Conservation (phyloP, 2,329 filamentous ascomycete genomes). For the Monilinia fructicola region DNA sequence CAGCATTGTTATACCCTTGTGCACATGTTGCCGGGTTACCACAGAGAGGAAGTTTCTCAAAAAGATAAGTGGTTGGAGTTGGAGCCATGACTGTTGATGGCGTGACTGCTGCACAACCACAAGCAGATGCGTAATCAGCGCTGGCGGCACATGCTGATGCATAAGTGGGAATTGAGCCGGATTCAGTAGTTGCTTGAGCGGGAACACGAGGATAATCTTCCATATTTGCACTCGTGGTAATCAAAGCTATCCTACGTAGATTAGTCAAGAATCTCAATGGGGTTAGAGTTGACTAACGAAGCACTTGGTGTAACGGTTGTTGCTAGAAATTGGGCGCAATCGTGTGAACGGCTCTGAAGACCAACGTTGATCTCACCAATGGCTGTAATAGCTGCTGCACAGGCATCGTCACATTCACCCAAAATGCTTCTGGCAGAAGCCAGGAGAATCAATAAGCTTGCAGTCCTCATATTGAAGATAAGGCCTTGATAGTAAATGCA, state of each 20-base stretch:
- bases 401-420: constrained; percentile 11
- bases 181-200: neutral
- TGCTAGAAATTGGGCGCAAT: constrained; percentile 11
- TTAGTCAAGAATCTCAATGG: neutral
- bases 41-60: constrained; percentile 17
- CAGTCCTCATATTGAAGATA: constrained; percentile 20
- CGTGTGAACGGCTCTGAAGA: constrained; percentile 18
- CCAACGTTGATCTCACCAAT: constrained; percentile 18
- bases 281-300: constrained; percentile 10
- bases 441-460: constrained; percentile 18
- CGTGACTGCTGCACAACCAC: constrained; percentile 12
- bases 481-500: neutral
- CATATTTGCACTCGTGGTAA: constrained; percentile 17
- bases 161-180: constrained; percentile 13
- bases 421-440: constrained; percentile 1
- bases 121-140: constrained; percentile 18
- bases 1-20: neutral
- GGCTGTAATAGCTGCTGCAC: constrained; percentile 18
- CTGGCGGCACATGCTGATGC: constrained; percentile 16
- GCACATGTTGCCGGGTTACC: constrained; percentile 8
- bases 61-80: constrained; percentile 12
- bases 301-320: constrained; percentile 18
- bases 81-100: neutral
- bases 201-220: constrained; percentile 8
- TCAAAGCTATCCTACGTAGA: neutral